Evolutionary conservation across 345 rosid species (phyloP).

Genomic region (Clausena lansium): DNA sequence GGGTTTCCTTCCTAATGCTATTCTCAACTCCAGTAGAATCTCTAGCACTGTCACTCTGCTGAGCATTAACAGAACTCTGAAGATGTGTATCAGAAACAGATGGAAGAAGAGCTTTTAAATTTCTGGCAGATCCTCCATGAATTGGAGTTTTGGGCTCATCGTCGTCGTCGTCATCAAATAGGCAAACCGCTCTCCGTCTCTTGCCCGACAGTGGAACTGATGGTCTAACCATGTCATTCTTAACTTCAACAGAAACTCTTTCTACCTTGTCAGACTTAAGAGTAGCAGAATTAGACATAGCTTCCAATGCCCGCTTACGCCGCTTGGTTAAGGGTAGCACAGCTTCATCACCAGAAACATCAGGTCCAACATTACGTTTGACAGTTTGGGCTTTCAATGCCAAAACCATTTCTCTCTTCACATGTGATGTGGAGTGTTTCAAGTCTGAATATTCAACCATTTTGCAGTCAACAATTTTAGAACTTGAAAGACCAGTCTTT

Average conservation of each 20-base stretch:
- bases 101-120: conserved; percentile 30
- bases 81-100: conserved; percentile 29
- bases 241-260: conserved; percentile 37
- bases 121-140: conserved; percentile 51
- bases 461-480: conserved; percentile 33
- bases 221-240: conserved; percentile 35
- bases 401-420: conserved; percentile 37
- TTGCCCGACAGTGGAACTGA: conserved; percentile 42
- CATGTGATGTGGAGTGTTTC: conserved; percentile 22
- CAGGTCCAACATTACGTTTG: conserved; percentile 32
- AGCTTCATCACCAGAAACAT: conserved; percentile 55
- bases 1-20: conserved; percentile 28
- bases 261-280: conserved; percentile 38
- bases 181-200: conserved; percentile 75
- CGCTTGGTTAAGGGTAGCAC: conserved; percentile 58
- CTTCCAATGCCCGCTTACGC: conserved; percentile 55
- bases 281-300: conserved; percentile 49
- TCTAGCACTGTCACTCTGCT: conserved; percentile 29
- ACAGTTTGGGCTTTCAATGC: conserved; percentile 44
- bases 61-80: conserved; percentile 27
- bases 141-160: conserved; percentile 85
- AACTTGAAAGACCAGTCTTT: conserved; percentile 31
- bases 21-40: conserved; percentile 34
- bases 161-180: conserved; percentile 61
- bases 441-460: conserved; percentile 30